Evolutionary conservation across 23 red algal genomes (phyloP).

Genomic region (Cyanidioschyzon merolae): DNA sequence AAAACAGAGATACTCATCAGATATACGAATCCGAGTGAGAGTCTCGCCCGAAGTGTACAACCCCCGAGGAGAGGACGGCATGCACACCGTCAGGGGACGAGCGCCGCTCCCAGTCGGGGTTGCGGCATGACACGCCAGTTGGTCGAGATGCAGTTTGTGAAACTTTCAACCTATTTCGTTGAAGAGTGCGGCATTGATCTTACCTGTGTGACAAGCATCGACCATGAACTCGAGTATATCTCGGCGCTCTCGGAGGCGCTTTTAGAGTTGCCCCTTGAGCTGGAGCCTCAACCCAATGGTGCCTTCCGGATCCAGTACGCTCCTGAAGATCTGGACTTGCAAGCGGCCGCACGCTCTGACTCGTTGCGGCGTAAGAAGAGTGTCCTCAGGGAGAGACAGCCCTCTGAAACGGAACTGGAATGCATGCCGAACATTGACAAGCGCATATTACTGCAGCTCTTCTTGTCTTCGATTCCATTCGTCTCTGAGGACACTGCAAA

Average conservation of each 20-base stretch:
- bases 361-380: background rate
- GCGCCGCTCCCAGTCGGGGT: too few relatives aligned
- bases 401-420: background rate
- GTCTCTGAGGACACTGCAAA: background rate
- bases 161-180: background rate
- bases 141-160: too few relatives aligned
- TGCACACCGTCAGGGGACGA: too few relatives aligned
- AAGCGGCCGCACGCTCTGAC: background rate
- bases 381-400: background rate
- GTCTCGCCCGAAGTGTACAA: too few relatives aligned
- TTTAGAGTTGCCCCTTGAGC: background rate
- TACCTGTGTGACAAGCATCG: background rate
- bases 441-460: background rate
- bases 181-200: background rate
- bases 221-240: background rate
- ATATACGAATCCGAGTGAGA: too few relatives aligned
- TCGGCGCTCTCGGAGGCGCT: background rate
- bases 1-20: too few relatives aligned
- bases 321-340: background rate
- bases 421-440: background rate
- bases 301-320: background rate
- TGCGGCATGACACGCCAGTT: too few relatives aligned
- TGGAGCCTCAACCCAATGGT: background rate
- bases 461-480: background rate
- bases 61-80: too few relatives aligned